phyloP scores from a whole-genome alignment of 2,329 filamentous ascomycete species.

The Allantophomopsis cytisporea region DNA sequence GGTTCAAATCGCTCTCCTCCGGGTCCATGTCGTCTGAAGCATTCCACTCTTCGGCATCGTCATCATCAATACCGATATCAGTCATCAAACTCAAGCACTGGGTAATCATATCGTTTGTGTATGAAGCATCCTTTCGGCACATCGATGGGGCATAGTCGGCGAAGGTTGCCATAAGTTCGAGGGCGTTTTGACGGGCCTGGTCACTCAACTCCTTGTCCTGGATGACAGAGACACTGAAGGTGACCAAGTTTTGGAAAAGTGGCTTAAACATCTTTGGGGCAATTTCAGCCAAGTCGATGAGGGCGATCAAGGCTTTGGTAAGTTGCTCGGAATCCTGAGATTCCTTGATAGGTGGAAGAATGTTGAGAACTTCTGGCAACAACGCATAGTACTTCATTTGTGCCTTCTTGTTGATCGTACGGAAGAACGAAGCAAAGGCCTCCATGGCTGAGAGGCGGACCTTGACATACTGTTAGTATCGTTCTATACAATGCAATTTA shows the following conservation, averaged over 20 bases:
- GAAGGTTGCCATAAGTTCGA: slow-evolving; percentile 97
- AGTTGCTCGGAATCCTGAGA: slow-evolving; percentile 81
- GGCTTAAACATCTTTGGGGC: slow-evolving; percentile 95
- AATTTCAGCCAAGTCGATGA: slow-evolving; percentile 91
- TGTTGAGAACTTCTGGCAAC: slow-evolving; percentile 84
- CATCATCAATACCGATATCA: slow-evolving; percentile 85
- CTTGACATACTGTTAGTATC: slow-evolving; percentile 23
- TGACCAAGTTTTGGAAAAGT: slow-evolving; percentile 84
- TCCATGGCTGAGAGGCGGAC: slow-evolving; percentile 92
- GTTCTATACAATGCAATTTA: neutral
- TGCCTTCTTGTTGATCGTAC: slow-evolving; percentile 74
- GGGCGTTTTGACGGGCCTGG: slow-evolving; percentile 80
- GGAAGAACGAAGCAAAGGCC: slow-evolving; percentile 92
- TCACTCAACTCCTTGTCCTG: slow-evolving; percentile 92
- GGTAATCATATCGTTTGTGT: slow-evolving; percentile 93
- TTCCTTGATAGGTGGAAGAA: slow-evolving; percentile 88
- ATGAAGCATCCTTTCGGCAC: slow-evolving; percentile 88
- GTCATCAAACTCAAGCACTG: slow-evolving; percentile 98
- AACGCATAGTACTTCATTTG: slow-evolving; percentile 80
- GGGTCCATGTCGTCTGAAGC: slow-evolving; percentile 85
- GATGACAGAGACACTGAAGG: slow-evolving; percentile 86
- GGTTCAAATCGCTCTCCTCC: slow-evolving; percentile 93
- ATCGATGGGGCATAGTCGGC: slow-evolving; percentile 88
- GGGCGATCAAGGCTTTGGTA: slow-evolving; percentile 74
- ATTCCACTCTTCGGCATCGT: slow-evolving; percentile 91